Base-by-base conservation (phyloP, 2,329 filamentous ascomycete genomes). In the Tolypocladium capitatum region DNA sequence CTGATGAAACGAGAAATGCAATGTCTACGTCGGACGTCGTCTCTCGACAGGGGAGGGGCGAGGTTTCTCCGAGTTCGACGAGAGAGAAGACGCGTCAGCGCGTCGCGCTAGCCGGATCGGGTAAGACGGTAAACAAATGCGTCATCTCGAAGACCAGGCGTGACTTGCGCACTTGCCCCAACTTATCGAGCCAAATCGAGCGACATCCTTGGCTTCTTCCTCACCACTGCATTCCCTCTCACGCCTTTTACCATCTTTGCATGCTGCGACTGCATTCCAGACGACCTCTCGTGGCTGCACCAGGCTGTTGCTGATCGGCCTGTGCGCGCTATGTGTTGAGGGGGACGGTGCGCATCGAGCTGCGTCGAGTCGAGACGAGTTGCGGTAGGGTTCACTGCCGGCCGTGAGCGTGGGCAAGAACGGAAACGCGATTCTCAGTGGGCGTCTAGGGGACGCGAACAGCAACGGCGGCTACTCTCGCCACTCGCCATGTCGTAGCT, bases 61-160 rank as follows among this genome's bases (percentile, higher is more conserved):
- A 32, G 32, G 38, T 14, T 43, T n/a, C n/a, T n/a, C n/a, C n/a
- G n/a, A n/a, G n/a, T n/a, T n/a, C n/a, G n/a, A n/a, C n/a, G n/a
- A n/a, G n/a, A n/a, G n/a, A n/a, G n/a, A n/a, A 55, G 55, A 64
- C 63, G 63, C 63, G 63, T 60, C 40, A 46, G 51, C 62, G 63
- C 58, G 63, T 53, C 41, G 40, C 52, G 52, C 62, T 63, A 63
- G 48, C 52, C 56, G 20, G 1, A 51, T 52, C 31, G 43, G 55
- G 63, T 51, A 64, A 58, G 20, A 49, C 44, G 53, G 60, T 66
- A 66, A 66, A 66, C 63, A 66, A 64, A 64, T 63, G 62, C 61
- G 59, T 62, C 60, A 63, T 58, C 57, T 52, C 48, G 43, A 28
- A 31, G 45, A 41, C 49, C 49, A 51, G 48, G 50, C 52, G 52